Evolutionary conservation across 106 monocot genomes (phyloP), one percentile per base, ranked within the genome.

Genomic region (Dendrobium catenatum): DNA sequence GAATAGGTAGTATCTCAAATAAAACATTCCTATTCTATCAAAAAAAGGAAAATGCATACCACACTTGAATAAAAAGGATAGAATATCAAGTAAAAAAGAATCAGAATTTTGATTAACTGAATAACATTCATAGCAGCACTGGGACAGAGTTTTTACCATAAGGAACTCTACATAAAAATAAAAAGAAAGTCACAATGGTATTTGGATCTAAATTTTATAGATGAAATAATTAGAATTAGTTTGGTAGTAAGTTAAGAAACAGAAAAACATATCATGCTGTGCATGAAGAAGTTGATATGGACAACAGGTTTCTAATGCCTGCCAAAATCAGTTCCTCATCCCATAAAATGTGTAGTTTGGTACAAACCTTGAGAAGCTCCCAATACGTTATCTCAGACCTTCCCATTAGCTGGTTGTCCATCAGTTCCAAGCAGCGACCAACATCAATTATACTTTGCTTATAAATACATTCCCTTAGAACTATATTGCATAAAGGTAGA

Each of bases 341-440:
- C 10, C 4, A 80, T 8, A 78, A 70, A 49, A 73, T 55, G 42
- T 41, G 19, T 19, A 76, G 47, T 75, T 78, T 44, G 33, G 43
- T 37, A 46, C 82, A 80, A 72, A 96, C 96, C 96, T 94, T 92
- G 15, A 97, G 94, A 83, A 94, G 89, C 86, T 89, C 90, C 78
- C 90, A 85, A 31, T 97, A 94, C 2, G 97, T 97, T 85, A 85
- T 85, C 92, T 97, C 92, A 89, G 92, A 94, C 84, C 92, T 97
- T 18, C 92, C 97, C 49, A 92, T 42, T 81, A 88, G 80, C 68
- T 66, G 77, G 56, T 22, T 31, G 64, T 92, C 87, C 97, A 97
- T 94, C 78, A 86, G 80, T 47, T 88, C 86, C 85, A 97, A 81
- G 80, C 97, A 97, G 37, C 40, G 43, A 55, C 84, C 80, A 55